A percentile compares a stretch with the other conserved stretches of the same genome.
Evolutionary conservation across 2,329 filamentous ascomycete species (phyloP).

Genomic region (Colletotrichum horii): DNA sequence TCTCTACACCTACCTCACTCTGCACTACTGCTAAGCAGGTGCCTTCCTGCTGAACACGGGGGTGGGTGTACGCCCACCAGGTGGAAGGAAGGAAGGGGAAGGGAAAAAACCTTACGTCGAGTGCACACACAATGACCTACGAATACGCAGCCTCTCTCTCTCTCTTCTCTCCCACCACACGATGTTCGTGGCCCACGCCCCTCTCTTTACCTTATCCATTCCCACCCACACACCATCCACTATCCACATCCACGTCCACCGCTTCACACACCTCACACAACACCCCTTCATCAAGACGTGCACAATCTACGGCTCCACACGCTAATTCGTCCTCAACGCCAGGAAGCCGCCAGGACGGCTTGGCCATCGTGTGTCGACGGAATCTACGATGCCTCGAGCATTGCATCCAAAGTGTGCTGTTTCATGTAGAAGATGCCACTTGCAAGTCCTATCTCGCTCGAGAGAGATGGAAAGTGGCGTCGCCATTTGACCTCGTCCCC

Average conservation of each 20-base stretch:
- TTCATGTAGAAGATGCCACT: constrained; percentile 16
- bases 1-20: neutral
- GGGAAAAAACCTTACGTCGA: neutral
- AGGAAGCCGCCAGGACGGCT: constrained; percentile 5
- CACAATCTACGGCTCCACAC: constrained; percentile 13
- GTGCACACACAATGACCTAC: neutral
- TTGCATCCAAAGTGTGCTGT: constrained; percentile 4
- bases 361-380: constrained; percentile 5
- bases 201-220: neutral
- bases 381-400: neutral
- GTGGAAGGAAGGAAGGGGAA: neutral
- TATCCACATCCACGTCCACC: neutral
- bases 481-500: neutral
- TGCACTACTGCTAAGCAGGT: neutral
- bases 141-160: neutral
- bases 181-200: neutral
- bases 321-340: constrained; percentile 7
- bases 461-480: neutral
- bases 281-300: constrained; percentile 15
- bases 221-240: constrained; percentile 1
- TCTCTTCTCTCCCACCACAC: neutral
- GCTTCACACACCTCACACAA: constrained; percentile 8
- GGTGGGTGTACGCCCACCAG: neutral
- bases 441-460: neutral
- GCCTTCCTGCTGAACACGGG: neutral